Evolutionary conservation across 768 basidiomycete genomes (phyloP), one percentile per base, ranked within the genome.

Genomic region (Fomitopsis serialis): DNA sequence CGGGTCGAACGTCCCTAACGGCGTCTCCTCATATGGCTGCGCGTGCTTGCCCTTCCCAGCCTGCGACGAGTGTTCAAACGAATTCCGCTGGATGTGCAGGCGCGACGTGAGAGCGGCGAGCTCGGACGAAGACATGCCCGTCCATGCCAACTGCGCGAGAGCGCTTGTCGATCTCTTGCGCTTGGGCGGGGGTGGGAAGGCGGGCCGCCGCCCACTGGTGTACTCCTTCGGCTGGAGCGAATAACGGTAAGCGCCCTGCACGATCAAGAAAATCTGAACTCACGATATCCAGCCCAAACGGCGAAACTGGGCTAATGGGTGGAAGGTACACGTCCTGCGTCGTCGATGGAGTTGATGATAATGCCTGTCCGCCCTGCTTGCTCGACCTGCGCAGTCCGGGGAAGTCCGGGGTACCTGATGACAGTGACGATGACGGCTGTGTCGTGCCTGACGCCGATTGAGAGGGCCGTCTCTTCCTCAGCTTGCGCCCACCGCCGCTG

Each of bases 381-480:
- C 42, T 52, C 19, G 24, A 44, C 29, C 24, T 29, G 23, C 51
- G 25, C 51, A 29, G n/a, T 27, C 45, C 40, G 10, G 52, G n/a
- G 36, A 45, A 23, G 6, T 45, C 45, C 46, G 45, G 37, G 37
- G 35, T 27, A 29, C 25, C 23, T n/a, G 46, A 27, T 13, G 46
- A 29, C 27, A 13, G 12, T n/a, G 46, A 27, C 4, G 46, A 29
- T 13, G 27, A 29, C 27, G 34, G 48, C 44, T 23, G 8, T 15
- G 44, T 11, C 44, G 27, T 45, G 13, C 37, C 19, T 40, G 37
- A 15, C 37, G 19, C n/a, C 40, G 22, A 17, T 15, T 40, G 15
- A 1, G 56, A 53, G 27, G 61, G 58, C 15, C 61, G 53, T 52
- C 50, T 54, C 42, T 61, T 61, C 43, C 53, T 55, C 27, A 61